Evolutionary conservation across 176 grass and related monocot genomes (phyloP), one percentile per base, ranked within the genome.

Genomic region (Cymbopogon citratus): DNA sequence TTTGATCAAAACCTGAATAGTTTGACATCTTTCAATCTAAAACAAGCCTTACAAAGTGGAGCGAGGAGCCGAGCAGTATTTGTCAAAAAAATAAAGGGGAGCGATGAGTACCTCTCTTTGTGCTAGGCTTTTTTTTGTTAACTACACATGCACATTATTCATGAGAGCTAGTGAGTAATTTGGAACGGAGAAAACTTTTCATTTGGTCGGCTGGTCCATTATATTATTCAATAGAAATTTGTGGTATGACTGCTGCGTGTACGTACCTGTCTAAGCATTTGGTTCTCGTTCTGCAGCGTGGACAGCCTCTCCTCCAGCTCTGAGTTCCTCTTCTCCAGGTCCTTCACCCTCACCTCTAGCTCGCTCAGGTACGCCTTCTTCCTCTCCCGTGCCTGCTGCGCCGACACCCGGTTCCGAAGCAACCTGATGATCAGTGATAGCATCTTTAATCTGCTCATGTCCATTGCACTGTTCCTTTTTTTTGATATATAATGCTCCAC

Each of bases 201-300:
- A n/a, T n/a, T n/a, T n/a, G n/a, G n/a, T n/a, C 3, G 27, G 57
- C 1, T 26, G 1, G 21, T 61, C 3, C n/a, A 26, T 26, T 62
- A 26, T 28, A 26, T 26, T 62, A 26, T 28, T 28, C 11, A 63
- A 63, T n/a, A n/a, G 24, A 14, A 63, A 63, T 6, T 9, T 33
- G 25, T 18, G 35, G 48, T 63, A 4, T 48, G 4, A 36, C 18
- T 38, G 6, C 7, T 18, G 63, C 14, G 0, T 16, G 29, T 6
- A 0, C 10, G 29, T 80, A 94, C 93, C 87, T 97, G 91, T 73
- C 91, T 75, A 60, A 97, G 91, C 94, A 97, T 97, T 59, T 91
- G 89, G 76, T 97, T 97, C 86, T 97, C 94, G 61, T 97, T 97
- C 60, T 97, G 94, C 79, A 97, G 73, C 2, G 89, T 91, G 34